Evolutionary conservation across 306 rosid species (phyloP).

Genomic region (Argentina anserina): DNA sequence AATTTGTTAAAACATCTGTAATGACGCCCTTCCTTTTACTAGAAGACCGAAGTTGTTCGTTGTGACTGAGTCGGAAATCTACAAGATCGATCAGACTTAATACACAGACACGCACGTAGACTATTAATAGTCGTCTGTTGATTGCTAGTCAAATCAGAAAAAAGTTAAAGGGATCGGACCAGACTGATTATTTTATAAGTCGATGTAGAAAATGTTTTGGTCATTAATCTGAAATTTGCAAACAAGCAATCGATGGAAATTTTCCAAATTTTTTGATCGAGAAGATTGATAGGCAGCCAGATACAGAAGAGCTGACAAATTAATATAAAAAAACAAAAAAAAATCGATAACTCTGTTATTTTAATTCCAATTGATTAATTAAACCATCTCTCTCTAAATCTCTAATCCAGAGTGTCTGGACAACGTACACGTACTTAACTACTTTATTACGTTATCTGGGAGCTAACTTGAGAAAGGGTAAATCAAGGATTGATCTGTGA

Average conservation of each 20-base stretch:
- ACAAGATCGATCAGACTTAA: not conserved
- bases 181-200: not conserved
- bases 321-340: too few species aligned
- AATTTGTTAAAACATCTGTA: not conserved
- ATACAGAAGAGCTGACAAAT: not conserved
- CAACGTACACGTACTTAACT: too few species aligned
- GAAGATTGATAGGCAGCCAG: not conserved
- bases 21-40: too few species aligned
- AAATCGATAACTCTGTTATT: not conserved
- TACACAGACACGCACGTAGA: too few species aligned
- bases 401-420: not conserved
- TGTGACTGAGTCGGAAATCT: not conserved
- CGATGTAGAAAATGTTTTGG: not conserved
- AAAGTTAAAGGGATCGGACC: not conserved
- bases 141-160: not conserved
- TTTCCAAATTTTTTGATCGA: too few species aligned
- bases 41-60: not conserved
- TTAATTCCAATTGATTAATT: not conserved
- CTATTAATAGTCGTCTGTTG: not conserved
- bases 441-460: not conserved
- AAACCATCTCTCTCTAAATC: not conserved
- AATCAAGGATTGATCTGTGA: not conserved
- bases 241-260: too few species aligned
- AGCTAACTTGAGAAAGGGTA: not conserved
- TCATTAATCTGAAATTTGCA: not conserved